These are phyloP conservation scores for Hypoxylon sp. DNA, from an alignment of 2,329 filamentous ascomycete genomes.

Conservation along the genomic window DNA sequence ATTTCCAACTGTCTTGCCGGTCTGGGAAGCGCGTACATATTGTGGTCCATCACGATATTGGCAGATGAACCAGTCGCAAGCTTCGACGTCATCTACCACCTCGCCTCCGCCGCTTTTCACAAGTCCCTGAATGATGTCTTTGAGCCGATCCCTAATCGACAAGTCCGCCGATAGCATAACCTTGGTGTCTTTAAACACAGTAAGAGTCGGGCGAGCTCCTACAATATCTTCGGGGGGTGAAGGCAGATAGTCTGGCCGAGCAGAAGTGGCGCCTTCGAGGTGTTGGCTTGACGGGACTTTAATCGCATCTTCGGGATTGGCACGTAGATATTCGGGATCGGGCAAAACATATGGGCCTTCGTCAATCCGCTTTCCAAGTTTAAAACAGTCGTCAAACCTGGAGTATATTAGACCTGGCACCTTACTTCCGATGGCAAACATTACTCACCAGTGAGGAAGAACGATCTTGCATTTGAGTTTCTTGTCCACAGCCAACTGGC, in stretches of 20 bases:
- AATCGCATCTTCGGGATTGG: conserved; percentile 68
- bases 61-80: conserved; percentile 88
- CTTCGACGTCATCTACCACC: conserved; percentile 74
- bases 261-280: conserved; percentile 76
- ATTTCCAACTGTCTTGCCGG: conserved; percentile 88
- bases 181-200: conserved; percentile 83
- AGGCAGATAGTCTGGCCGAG: conserved; percentile 62
- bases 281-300: conserved; percentile 70
- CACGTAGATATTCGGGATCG: conserved; percentile 84
- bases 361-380: conserved; percentile 90
- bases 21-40: conserved; percentile 82
- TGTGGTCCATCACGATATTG: conserved; percentile 86
- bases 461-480: conserved; percentile 84
- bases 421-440: conserved; percentile 4
- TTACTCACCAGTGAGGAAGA: conserved; percentile 86
- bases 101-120: conserved; percentile 79
- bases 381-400: conserved; percentile 97
- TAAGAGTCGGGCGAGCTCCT: conserved; percentile 66
- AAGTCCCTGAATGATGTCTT: conserved; percentile 77
- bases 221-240: conserved; percentile 57
- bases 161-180: conserved; percentile 85
- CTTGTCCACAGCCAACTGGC: conserved; percentile 73
- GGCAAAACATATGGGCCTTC: conserved; percentile 90
- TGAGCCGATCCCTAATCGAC: conserved; percentile 75
- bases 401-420: conserved; percentile 45